Evolutionary conservation across 202 grass and related monocot genomes (phyloP), one percentile per base, ranked within the genome.

Genomic region (Bolboschoenoplectus hybrid): DNA sequence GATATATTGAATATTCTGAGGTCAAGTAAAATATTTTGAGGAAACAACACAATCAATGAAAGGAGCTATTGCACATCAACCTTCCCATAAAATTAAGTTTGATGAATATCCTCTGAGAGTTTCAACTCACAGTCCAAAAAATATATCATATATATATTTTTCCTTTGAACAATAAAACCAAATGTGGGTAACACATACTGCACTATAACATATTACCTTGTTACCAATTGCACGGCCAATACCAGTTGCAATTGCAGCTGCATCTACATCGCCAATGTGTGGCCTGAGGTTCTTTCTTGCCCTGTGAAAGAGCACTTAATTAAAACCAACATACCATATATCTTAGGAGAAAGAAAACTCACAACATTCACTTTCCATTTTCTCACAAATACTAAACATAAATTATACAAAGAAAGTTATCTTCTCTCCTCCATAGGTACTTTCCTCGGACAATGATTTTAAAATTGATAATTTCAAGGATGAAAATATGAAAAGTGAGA

Each of bases 211-310:
- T 85, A 85, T 84, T 83, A 96, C 96, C 96, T 98, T 98, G 86
- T 98, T 98, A 85, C 96, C 96, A 88, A 98, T 93, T 87, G 93
- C 87, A 63, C 82, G 96, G 19, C 96, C 96, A 91, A 98, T 94
- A 78, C 96, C 96, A 83, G 93, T 95, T 81, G 96, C 93, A 63
- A 98, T 94, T 63, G 96, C 93, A 49, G 89, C 96, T 68, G 93
- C 93, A 85, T 98, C 96, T 86, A 98, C 93, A 88, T 98, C 91
- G 90, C 96, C 93, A 47, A 98, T 71, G 85, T 98, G 89, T 72
- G 91, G 90, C 55, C 91, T 86, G 91, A 95, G 87, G 60, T 88
- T 89, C 57, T 94, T 98, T 81, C 91, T 96, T 81, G 93, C 91
- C 96, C 93, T 98, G 83, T 43, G 63, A 87, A 89, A 89, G 44